These are phyloP conservation scores for Aureobasidium sp. DNA, from an alignment of 2,329 filamentous ascomycete genomes.

Conservation along the genomic window DNA sequence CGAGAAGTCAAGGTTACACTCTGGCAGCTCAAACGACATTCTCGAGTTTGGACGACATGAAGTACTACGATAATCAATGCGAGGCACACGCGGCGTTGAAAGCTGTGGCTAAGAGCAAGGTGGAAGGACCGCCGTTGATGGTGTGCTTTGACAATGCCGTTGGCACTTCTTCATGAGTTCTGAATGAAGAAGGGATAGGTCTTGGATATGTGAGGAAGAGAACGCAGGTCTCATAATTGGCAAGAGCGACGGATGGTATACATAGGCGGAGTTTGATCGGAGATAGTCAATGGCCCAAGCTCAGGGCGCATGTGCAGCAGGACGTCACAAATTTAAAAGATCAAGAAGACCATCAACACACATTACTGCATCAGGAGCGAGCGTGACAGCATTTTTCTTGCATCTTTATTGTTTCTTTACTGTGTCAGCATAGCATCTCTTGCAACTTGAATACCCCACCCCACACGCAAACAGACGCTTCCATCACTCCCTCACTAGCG, in stretches of 20 bases:
- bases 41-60: conserved; percentile 58
- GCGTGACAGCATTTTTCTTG: neutral
- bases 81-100: conserved; percentile 49
- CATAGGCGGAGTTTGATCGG: neutral
- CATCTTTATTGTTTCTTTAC: neutral
- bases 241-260: neutral
- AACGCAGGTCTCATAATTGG: too few relatives aligned
- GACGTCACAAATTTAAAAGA: conserved; percentile 1
- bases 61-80: conserved; percentile 59
- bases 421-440: neutral
- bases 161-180: neutral
- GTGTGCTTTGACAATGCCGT: conserved; percentile 16
- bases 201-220: too few relatives aligned
- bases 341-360: neutral
- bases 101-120: conserved; percentile 26
- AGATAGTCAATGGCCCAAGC: neutral
- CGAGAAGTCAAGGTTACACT: conserved; percentile 59
- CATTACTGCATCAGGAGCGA: neutral
- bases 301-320: neutral
- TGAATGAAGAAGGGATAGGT: too few relatives aligned
- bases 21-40: conserved; percentile 58
- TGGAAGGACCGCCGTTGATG: conserved; percentile 17
- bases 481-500: neutral
- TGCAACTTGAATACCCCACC: neutral
- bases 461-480: neutral